Conservation (phyloP, 306 rosid species). For the Vicia sativa region DNA sequence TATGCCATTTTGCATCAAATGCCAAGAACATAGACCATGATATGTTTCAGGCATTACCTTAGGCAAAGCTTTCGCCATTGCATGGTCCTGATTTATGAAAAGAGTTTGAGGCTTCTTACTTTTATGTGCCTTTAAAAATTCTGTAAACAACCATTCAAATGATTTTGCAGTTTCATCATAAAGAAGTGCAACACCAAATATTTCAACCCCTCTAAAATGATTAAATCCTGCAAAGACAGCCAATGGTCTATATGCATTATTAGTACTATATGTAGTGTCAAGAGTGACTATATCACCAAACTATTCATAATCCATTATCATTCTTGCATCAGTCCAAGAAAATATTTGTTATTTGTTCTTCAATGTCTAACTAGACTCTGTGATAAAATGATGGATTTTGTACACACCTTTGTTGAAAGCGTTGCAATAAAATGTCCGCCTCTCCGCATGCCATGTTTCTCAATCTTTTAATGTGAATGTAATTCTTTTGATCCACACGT, state of each 20-base stretch:
- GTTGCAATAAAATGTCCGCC: too few species aligned
- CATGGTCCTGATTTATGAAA: too few species aligned
- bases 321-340: too few species aligned
- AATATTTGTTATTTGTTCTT: too few species aligned
- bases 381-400: too few species aligned
- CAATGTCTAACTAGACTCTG: too few species aligned
- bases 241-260: constrained; percentile 4
- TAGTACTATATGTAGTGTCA: constrained; percentile 6
- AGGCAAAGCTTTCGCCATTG: too few species aligned
- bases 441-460: too few species aligned
- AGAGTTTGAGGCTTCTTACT: background rate
- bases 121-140: background rate
- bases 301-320: too few species aligned
- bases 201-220: background rate
- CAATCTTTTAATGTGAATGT: too few species aligned
- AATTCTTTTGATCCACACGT: too few species aligned
- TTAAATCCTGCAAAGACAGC: constrained; percentile 7
- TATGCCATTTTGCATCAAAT: background rate
- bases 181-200: background rate
- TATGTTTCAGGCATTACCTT: constrained; percentile 1
- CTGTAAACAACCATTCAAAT: constrained; percentile 1
- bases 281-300: background rate
- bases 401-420: too few species aligned
- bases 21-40: background rate
- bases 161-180: background rate